These are phyloP conservation scores for Phytophthora vignae DNA, from an alignment of 352 stramenopile species.

Conservation along the genomic window DNA sequence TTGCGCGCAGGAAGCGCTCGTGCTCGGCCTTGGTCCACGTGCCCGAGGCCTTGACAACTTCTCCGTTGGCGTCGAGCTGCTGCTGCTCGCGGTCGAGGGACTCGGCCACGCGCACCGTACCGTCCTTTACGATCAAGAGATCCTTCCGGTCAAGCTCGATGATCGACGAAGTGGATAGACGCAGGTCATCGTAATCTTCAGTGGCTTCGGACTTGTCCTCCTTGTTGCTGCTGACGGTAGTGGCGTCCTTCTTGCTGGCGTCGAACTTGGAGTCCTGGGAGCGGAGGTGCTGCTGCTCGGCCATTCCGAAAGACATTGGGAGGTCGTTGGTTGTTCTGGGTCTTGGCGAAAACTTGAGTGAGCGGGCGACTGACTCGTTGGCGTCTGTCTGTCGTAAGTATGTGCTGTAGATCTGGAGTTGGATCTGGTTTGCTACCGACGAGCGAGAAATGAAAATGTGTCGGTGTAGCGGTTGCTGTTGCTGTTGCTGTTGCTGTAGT, in stretches of 20 bases:
- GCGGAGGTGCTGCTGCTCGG: constrained; percentile 30
- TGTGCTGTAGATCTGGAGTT: constrained; percentile 16
- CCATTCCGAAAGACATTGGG: constrained; percentile 42
- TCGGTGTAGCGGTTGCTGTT: neutral
- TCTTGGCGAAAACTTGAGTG: constrained; percentile 18
- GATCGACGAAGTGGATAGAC: constrained; percentile 45
- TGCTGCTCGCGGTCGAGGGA: constrained; percentile 59
- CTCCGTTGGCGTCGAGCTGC: constrained; percentile 62
- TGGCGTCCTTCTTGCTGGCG: constrained; percentile 13
- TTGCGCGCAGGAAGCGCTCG: constrained; percentile 68
- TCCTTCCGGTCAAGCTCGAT: constrained; percentile 74
- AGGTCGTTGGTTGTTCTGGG: constrained; percentile 6
- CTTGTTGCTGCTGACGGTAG: constrained; percentile 20
- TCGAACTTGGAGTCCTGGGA: constrained; percentile 21
- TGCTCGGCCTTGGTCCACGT: constrained; percentile 69
- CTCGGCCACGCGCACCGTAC: constrained; percentile 70
- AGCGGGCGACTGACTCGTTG: constrained; percentile 25
- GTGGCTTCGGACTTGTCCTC: constrained; percentile 14
- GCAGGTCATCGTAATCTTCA: constrained; percentile 26
- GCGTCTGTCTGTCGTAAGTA: constrained; percentile 22
- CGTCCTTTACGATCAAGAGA: constrained; percentile 79
- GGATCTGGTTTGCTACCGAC: constrained; percentile 35
- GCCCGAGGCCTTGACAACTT: constrained; percentile 63
- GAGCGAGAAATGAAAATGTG: constrained; percentile 12
- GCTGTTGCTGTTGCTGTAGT: constrained; percentile 13